Evolutionary conservation across 805 yeast species (phyloP), one percentile per base, ranked within the genome.

Genomic region (Wickerhamiella alocasiicola): DNA sequence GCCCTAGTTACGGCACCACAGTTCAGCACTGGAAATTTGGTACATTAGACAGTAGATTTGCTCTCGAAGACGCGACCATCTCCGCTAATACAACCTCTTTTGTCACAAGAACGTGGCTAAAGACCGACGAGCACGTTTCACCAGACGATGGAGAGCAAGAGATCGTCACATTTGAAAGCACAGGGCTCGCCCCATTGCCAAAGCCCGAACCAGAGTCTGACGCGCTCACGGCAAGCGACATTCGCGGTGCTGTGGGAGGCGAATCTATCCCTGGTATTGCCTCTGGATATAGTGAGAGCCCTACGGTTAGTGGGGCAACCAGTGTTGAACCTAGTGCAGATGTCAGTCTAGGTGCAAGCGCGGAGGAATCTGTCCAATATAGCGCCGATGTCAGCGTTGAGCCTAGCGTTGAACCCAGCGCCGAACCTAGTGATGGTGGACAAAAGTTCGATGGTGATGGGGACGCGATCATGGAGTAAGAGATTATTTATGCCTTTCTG

Each of bases 211-310:
- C 44, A 12, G 43, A 44, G 18, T 41, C 46, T 3, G 55, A 51
- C 27, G 64, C 60, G 6, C 54, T 70, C 16, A 61, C 67, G 3
- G 68, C 64, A 29, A 67, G 62, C 21, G 75, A 70, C 43, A 70
- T 70, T 31, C 62, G 75, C 51, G 77, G 73, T 9, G 76, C 77
- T 5, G 75, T 70, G 5, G 72, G 71, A 6, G 67, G 62, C 16
- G 71, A 63, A 36, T 57, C 71, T 1, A 65, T 67, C 46, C 68
- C 71, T 2, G 72, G 74, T 3, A 58, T 69, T 31, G 41, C 41
- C 9, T 31, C 37, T 20, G 38, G 16, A 5, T 7, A 23, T 7
- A 23, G 11, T 23, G 26, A 23, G 11, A 23, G 26, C 11, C 26
- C 26, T 7, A 11, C 26, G 7, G 26, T 23, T 7, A 7, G 11